Evolutionary conservation across 164 flowering plant species (phyloP).

Genomic region (Nelumbo lutea): DNA sequence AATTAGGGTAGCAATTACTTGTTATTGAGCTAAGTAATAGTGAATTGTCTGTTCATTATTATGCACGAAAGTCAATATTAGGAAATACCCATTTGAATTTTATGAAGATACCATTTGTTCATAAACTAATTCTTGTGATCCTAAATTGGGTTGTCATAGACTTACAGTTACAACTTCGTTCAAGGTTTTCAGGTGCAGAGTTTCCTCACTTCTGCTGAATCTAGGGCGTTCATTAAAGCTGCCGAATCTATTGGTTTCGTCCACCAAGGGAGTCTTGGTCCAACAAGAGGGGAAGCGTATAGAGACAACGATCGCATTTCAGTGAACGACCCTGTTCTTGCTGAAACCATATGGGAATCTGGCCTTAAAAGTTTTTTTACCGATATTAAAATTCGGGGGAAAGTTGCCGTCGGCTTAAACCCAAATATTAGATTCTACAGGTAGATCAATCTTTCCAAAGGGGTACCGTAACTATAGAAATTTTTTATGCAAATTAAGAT

Average conservation of each 20-base stretch:
- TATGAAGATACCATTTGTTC: background rate
- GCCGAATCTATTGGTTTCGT: slow-evolving; percentile 79
- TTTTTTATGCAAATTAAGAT: background rate
- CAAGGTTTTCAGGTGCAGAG: slow-evolving; percentile 56
- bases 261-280: slow-evolving; percentile 95
- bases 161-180: slow-evolving; percentile 8
- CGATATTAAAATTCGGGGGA: slow-evolving; percentile 68
- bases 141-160: background rate
- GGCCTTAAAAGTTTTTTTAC: slow-evolving; percentile 62
- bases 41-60: background rate
- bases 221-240: slow-evolving; percentile 56
- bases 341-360: slow-evolving; percentile 68
- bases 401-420: slow-evolving; percentile 85
- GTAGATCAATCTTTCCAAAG: slow-evolving; percentile 24
- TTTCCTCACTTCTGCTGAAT: slow-evolving; percentile 67
- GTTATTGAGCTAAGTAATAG: background rate
- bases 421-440: slow-evolving; percentile 94
- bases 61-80: background rate
- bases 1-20: background rate
- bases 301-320: slow-evolving; percentile 89
- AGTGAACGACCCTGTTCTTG: slow-evolving; percentile 73
- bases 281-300: slow-evolving; percentile 83
- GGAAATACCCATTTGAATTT: background rate
- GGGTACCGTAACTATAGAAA: background rate
- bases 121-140: background rate